Conservation (phyloP, 2,329 filamentous ascomycete species). For the Cladophialophora psammophila region DNA sequence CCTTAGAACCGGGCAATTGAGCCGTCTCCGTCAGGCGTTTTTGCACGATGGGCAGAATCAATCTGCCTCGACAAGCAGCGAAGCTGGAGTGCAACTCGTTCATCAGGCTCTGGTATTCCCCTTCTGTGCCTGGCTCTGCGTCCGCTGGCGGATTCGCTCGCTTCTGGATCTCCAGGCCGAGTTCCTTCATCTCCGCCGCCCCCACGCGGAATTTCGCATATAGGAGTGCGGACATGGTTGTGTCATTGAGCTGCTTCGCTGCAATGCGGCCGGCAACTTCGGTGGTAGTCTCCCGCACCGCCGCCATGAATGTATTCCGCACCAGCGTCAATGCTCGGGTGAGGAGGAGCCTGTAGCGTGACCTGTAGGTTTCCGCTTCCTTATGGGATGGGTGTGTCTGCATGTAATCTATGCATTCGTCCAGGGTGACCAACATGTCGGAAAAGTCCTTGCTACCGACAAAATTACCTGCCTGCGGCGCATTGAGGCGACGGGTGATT, state of each 20-base stretch:
- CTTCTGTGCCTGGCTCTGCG: constrained; percentile 64
- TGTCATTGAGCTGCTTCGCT: constrained; percentile 73
- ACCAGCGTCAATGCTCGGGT: constrained; percentile 72
- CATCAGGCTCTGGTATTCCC: constrained; percentile 71
- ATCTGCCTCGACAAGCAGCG: constrained; percentile 63
- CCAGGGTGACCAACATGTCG: constrained; percentile 85
- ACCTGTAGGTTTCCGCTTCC: constrained; percentile 85
- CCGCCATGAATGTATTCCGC: constrained; percentile 70
- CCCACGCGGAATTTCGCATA: constrained; percentile 75
- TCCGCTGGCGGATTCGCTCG: constrained; percentile 67
- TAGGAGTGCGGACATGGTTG: constrained; percentile 72
- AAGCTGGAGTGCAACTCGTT: constrained; percentile 71
- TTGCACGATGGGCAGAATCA: constrained; percentile 68
- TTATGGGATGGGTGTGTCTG: constrained; percentile 81
- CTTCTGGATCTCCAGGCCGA: constrained; percentile 73
- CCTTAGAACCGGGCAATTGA: constrained; percentile 66
- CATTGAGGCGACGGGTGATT: constrained; percentile 87
- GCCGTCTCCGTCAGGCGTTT: constrained; percentile 66
- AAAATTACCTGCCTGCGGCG: constrained; percentile 83
- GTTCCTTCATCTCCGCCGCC: constrained; percentile 69
- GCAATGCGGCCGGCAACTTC: constrained; percentile 70
- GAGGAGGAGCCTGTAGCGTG: constrained; percentile 83
- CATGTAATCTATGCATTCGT: constrained; percentile 94
- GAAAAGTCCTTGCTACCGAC: constrained; percentile 85
- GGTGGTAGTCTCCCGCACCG: constrained; percentile 67